Percentiles rank a stretch among this genome's conserved stretches.
Conservation (phyloP, 768 basidiomycete species). For the Lactarius indigo region DNA sequence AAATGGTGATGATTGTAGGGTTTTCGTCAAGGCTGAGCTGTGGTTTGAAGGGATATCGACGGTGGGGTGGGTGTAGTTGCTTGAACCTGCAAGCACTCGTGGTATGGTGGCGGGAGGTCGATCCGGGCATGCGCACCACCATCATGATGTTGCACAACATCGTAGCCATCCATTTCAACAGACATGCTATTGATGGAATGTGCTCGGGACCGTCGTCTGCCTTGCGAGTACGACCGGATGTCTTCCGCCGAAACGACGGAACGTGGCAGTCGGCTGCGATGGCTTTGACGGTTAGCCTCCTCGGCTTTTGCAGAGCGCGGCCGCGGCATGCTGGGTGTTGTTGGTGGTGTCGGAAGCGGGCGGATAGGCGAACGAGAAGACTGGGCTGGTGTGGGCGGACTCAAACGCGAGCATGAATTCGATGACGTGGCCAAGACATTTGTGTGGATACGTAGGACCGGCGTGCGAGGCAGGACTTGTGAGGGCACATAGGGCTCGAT, state of each 20-base stretch:
- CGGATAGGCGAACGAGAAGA: constrained; percentile 6
- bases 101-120: constrained; percentile 23
- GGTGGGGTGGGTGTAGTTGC: background rate
- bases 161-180: background rate
- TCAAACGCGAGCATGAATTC: background rate
- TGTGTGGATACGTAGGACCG: constrained; percentile 5
- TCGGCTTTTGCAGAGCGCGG: constrained; percentile 8
- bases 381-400: background rate
- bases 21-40: background rate
- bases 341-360: constrained; percentile 12
- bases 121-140: constrained; percentile 1
- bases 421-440: background rate
- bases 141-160: constrained; percentile 19
- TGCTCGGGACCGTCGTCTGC: background rate
- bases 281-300: constrained; percentile 4
- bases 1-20: background rate
- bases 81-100: constrained; percentile 15
- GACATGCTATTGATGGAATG: constrained; percentile 4
- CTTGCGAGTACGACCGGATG: background rate
- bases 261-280: background rate
- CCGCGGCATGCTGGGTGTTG: background rate
- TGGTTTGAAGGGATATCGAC: background rate
- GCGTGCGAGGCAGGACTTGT: background rate
- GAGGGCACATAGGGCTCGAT: constrained; percentile 11
- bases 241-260: constrained; percentile 10